A percentile compares a stretch with the other conserved stretches of the same genome.
Evolutionary conservation across 2,329 filamentous ascomycete genomes (phyloP).

Genomic region (Colletotrichum somersetense): DNA sequence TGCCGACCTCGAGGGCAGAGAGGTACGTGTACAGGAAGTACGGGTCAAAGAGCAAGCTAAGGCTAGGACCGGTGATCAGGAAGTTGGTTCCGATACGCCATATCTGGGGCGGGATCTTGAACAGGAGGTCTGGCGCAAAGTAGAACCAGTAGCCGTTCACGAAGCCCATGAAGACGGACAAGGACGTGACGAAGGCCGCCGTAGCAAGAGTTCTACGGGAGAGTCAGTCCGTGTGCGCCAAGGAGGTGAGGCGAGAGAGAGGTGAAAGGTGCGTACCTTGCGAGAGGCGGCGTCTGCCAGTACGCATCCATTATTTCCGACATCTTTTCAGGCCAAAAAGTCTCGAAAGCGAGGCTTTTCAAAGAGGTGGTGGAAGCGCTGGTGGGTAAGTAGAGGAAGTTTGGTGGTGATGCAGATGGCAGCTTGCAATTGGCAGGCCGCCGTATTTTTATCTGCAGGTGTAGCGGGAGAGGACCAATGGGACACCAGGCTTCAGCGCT

Average conservation of each 20-base stretch:
- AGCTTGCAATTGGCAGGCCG: conserved; percentile 31
- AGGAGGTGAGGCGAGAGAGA: neutral
- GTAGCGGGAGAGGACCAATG: conserved; percentile 33
- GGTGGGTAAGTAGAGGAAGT: conserved; percentile 22
- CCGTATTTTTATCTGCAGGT: conserved; percentile 34
- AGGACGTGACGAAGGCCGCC: conserved; percentile 70
- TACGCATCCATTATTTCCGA: conserved; percentile 49
- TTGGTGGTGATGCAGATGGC: conserved; percentile 27
- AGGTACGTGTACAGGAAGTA: conserved; percentile 84
- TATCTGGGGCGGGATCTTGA: conserved; percentile 62
- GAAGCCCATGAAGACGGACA: conserved; percentile 68
- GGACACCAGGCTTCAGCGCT: conserved; percentile 41
- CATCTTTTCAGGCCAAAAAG: conserved; percentile 35
- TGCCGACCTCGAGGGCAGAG: conserved; percentile 78
- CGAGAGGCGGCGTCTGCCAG: conserved; percentile 56
- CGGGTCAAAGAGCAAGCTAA: conserved; percentile 76
- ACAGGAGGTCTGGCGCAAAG: conserved; percentile 65
- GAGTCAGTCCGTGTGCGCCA: conserved; percentile 32
- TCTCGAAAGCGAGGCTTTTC: conserved; percentile 9
- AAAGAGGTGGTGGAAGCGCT: neutral
- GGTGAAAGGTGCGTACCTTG: conserved; percentile 52
- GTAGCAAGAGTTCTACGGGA: conserved; percentile 74
- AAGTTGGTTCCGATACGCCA: conserved; percentile 59
- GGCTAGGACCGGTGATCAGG: conserved; percentile 53
- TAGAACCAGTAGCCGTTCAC: conserved; percentile 64